Evolutionary conservation across 225 moss, liverwort and hornwort species (phyloP), one percentile per base, ranked within the genome.

Genomic region (Anthoceros angustus): DNA sequence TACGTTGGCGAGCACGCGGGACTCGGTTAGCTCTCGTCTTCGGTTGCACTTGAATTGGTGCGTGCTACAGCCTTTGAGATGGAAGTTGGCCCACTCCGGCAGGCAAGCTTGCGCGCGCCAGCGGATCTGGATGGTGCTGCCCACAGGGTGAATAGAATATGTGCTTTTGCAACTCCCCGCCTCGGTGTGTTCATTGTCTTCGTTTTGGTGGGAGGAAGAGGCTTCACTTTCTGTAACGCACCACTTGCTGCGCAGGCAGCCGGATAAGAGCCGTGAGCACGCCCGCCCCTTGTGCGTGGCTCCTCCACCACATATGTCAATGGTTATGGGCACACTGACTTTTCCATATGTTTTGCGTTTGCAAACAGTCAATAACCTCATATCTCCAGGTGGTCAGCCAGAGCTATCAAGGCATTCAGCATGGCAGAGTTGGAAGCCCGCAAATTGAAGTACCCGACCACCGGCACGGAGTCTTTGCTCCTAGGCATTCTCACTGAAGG

Each of bases 381-480:
- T 32, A 32, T 32, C 32, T 55, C 55, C 61, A 98, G 77, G 50
- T 98, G 91, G 95, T 91, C 92, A 49, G 88, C 95, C 63, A 85
- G 95, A 70, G 95, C 95, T 72, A 91, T 98, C 70, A 98, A 98
- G 73, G 85, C 91, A 68, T 98, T 86, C 70, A 92, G 95, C 67
- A 98, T 98, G 95, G 76, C 81, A 42, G 95, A 98, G 76, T 71
- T 98, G 75, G 95, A 98, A 73, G 95, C 95, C 42, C 91, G 95
- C 61, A 98, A 98, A 77, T 66, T 98, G 72, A 98, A 92, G 84
- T 98, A 98, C 71, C 95, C 95, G 0, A 88, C 77, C 10, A 98
- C 95, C 8, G 95, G 95, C 64, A 98, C 95, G 15, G 95, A 92
- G 75, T 75, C 95, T 12, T 75, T 98, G 67, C 80, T 98, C 26